Conservation (phyloP, 2,329 filamentous ascomycete genomes). For the Cladophialophora carrionii region DNA sequence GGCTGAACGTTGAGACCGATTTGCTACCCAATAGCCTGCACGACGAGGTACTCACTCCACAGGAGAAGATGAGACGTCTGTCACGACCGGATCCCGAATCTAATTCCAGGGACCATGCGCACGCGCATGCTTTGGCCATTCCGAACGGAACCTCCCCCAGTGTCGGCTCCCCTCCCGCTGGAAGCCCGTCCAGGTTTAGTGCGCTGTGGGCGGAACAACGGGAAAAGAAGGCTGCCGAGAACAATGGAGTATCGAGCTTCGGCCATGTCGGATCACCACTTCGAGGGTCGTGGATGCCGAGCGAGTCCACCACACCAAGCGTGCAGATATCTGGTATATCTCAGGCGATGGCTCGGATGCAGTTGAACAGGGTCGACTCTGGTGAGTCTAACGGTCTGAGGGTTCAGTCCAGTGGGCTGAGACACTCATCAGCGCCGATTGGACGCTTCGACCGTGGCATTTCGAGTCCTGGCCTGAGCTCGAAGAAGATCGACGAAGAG, state of each 20-base stretch:
- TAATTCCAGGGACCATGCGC: conserved; percentile 52
- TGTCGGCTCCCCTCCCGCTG: conserved; percentile 59
- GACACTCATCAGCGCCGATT: conserved; percentile 38
- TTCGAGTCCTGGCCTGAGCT: conserved; percentile 51
- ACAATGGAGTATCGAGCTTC: conserved; percentile 52
- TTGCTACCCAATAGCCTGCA: conserved; percentile 74
- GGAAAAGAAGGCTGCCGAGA: conserved; percentile 57
- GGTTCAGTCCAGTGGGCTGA: conserved; percentile 43
- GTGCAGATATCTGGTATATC: conserved; percentile 38
- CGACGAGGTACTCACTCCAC: conserved; percentile 65
- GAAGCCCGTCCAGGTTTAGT: conserved; percentile 65
- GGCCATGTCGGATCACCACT: conserved; percentile 69
- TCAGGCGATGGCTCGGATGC: conserved; percentile 40
- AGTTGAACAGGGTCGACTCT: conserved; percentile 49
- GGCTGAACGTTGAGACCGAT: conserved; percentile 84
- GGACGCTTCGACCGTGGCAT: conserved; percentile 51
- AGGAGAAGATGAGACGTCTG: conserved; percentile 62
- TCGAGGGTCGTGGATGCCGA: conserved; percentile 58
- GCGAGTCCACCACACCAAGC: conserved; percentile 27
- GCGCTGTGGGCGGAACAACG: conserved; percentile 60
- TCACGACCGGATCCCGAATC: conserved; percentile 61
- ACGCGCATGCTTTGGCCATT: conserved; percentile 56
- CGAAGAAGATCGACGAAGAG: conserved; percentile 54
- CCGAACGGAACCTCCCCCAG: conserved; percentile 53
- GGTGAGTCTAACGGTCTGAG: conserved; percentile 35